Base-by-base conservation (phyloP, 2,329 filamentous ascomycete genomes). In the Colletotrichum gigasporum region DNA sequence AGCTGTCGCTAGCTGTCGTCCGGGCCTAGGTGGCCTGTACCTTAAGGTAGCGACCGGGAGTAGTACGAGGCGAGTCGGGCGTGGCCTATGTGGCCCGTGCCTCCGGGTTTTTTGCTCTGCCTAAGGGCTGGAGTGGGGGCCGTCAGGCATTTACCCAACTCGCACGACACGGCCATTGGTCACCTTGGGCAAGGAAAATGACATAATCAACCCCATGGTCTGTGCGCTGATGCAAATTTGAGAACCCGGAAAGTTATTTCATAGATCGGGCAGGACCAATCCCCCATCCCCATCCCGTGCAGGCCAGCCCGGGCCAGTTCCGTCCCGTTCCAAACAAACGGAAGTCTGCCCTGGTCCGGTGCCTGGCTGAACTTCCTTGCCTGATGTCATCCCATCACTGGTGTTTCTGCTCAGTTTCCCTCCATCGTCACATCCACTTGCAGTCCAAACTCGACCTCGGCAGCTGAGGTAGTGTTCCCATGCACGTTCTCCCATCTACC, bases 221-320 rank as follows among this genome's bases (percentile, higher is more conserved):
- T 20, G 37, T 37, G 57, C 51, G 4, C 8, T 45, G 18, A 62
- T 56, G 58, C 37, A 51, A 45, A 56, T 42, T 20, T 59, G 60
- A 63, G 60, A 63, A 59, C 53, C 44, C 60, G 60, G 60, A 59
- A 41, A 63, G 60, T 34, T 52, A 59, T 47, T 57, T 42, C 58
- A 57, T 44, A 56, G 14, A 35, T 56, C 52, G 28, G 51, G 37
- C 51, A 54, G 9, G 35, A 22, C n/a, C 16, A 42, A 42, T 42
- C 20, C 51, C 11, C 9, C 24, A 41, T 24, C 18, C 50, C 50
- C 50, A 53, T 53, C 11, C 39, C 39, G 45, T 34, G 28, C 14
- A 32, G 28, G 18, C 47, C n/a, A n/a, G 11, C 6, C n/a, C 48
- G 8, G 20, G 3, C 30, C 18, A 56, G 28, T 22, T 53, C 56